phyloP scores from a whole-genome alignment of 306 rosid genomes.

The Vicia sativa region DNA sequence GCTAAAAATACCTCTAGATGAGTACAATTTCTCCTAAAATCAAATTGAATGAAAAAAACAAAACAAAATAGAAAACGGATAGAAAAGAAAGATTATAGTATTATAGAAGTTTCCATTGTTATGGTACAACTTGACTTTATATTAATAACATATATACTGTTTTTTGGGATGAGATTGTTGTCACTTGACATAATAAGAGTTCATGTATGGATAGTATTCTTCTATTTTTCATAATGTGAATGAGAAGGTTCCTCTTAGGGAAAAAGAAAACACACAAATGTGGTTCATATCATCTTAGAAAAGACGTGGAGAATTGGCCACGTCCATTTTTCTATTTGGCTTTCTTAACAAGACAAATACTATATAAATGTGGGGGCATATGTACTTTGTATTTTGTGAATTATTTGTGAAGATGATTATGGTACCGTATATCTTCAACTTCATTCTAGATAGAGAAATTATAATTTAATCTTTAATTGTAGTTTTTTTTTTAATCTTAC shows the following conservation, averaged over 20 bases:
- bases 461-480: background rate
- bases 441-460: background rate
- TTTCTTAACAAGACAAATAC: conserved; percentile 31
- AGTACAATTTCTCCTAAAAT: background rate
- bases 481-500: background rate
- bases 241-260: conserved; percentile 7
- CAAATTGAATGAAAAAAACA: background rate
- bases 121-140: conserved; percentile 27
- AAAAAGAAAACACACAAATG: conserved; percentile 37
- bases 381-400: conserved; percentile 33
- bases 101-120: conserved; percentile 27
- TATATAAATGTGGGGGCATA: conserved; percentile 2
- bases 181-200: conserved; percentile 24
- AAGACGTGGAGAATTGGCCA: conserved; percentile 62
- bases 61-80: background rate
- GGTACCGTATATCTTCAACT: conserved; percentile 25
- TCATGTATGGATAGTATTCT: conserved; percentile 28
- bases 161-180: conserved; percentile 18
- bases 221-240: conserved; percentile 11
- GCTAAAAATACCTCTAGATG: background rate
- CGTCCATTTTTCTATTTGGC: conserved; percentile 40
- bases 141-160: conserved; percentile 3
- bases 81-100: conserved; percentile 12
- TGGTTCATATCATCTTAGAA: conserved; percentile 51
- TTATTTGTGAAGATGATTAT: conserved; percentile 18